Conservation (phyloP, 495 filamentous ascomycete genomes). For the Podospora conica region DNA sequence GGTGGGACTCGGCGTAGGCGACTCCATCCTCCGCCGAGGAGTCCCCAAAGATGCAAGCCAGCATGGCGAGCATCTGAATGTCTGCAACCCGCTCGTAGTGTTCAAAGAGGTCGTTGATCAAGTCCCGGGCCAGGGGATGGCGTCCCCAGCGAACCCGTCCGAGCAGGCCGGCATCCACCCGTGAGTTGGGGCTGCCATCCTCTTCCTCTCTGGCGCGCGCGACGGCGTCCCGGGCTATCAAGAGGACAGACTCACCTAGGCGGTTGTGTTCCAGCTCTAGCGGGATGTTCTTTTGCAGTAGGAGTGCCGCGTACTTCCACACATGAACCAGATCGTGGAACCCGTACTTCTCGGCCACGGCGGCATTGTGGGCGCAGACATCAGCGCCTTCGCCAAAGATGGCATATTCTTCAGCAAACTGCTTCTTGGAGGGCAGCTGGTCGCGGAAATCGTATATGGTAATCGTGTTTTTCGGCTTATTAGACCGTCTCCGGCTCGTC, state of each 20-base stretch:
- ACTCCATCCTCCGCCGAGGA: constrained; percentile 45
- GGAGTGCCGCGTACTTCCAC: constrained; percentile 73
- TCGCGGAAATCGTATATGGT: constrained; percentile 63
- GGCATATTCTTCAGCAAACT: constrained; percentile 69
- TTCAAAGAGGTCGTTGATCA: constrained; percentile 64
- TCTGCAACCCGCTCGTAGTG: constrained; percentile 77
- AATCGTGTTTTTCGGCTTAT: constrained; percentile 50
- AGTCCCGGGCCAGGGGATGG: constrained; percentile 71
- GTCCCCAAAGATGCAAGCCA: constrained; percentile 81
- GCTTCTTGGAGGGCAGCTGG: constrained; percentile 67
- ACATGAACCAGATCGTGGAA: constrained; percentile 69
- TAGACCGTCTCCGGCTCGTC: constrained; percentile 35
- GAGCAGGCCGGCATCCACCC: constrained; percentile 30
- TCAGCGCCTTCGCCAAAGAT: constrained; percentile 76
- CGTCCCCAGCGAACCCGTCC: constrained; percentile 78
- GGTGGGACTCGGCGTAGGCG: constrained; percentile 40
- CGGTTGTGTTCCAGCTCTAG: constrained; percentile 48
- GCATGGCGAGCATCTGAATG: constrained; percentile 92
- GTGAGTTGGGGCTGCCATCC: constrained; percentile 12
- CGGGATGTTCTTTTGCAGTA: constrained; percentile 70
- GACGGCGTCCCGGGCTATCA: constrained; percentile 53
- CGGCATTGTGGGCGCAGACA: constrained; percentile 77
- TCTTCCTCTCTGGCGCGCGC: constrained; percentile 42
- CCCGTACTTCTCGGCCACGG: constrained; percentile 67
- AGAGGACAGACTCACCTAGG: constrained; percentile 50